These are phyloP conservation scores for Beauveria sp. DNA, from an alignment of 2,329 filamentous ascomycete species.

Conservation along the genomic window DNA sequence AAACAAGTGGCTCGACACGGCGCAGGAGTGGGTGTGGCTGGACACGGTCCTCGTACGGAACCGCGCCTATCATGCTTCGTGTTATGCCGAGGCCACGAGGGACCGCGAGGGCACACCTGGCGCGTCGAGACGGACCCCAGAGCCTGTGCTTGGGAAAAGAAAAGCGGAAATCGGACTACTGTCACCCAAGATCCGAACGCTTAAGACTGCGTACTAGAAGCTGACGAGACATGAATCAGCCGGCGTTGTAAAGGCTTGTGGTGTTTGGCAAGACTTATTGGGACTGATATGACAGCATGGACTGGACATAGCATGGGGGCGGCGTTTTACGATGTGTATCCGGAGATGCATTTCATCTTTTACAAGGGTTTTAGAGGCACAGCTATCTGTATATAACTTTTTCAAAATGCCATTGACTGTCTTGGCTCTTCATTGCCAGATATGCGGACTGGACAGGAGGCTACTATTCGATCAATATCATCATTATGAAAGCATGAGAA, in stretches of 20 bases:
- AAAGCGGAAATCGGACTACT: constrained; percentile 58
- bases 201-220: constrained; percentile 7
- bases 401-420: background rate
- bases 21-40: constrained; percentile 95
- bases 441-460: background rate
- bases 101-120: constrained; percentile 43
- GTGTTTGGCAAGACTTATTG: background rate
- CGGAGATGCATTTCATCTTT: background rate
- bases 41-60: constrained; percentile 73
- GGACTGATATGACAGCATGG: background rate
- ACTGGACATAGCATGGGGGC: background rate
- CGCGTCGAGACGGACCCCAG: constrained; percentile 45
- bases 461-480: background rate
- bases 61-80: constrained; percentile 83
- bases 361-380: background rate
- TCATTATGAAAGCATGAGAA: background rate
- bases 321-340: background rate
- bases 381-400: background rate
- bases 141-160: constrained; percentile 62
- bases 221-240: background rate
- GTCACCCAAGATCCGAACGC: constrained; percentile 27
- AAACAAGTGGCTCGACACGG: constrained; percentile 83
- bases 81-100: constrained; percentile 73
- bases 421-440: background rate
- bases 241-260: background rate